Percentiles rank a stretch among this genome's conserved stretches.
These are phyloP conservation scores for Gyromitra esculenta DNA, from an alignment of 2,329 filamentous ascomycete genomes.

Conservation along the genomic window DNA sequence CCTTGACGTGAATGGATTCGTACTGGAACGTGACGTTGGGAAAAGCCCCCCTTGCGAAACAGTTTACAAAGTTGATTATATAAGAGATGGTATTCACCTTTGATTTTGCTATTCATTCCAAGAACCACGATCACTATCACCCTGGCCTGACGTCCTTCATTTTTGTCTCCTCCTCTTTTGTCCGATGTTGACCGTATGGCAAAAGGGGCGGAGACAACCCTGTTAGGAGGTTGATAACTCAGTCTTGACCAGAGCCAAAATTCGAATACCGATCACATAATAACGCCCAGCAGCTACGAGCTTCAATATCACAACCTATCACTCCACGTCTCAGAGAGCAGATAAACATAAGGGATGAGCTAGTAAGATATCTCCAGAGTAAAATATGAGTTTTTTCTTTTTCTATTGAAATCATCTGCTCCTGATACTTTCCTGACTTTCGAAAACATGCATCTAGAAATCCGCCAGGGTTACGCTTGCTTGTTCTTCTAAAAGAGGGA, in stretches of 20 bases:
- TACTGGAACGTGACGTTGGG: slow-evolving; percentile 12
- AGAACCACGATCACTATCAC: neutral
- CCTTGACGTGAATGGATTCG: slow-evolving; percentile 31
- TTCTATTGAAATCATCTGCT: neutral
- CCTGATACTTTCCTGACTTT: neutral
- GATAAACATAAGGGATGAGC: neutral
- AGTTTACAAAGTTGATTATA: slow-evolving; percentile 17
- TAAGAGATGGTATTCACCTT: slow-evolving; percentile 28
- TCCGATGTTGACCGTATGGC: slow-evolving; percentile 44
- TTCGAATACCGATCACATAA: neutral
- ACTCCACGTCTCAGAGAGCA: neutral
- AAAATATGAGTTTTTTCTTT: neutral
- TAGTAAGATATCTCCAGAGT: neutral
- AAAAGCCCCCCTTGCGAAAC: slow-evolving; percentile 13
- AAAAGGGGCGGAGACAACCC: slow-evolving; percentile 49
- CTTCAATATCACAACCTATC: neutral
- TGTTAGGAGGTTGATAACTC: slow-evolving; percentile 40
- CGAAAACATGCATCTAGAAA: neutral
- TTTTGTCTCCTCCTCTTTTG: slow-evolving; percentile 54
- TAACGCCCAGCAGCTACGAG: neutral
- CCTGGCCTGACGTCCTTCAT: slow-evolving; percentile 41
- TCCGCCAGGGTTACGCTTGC: neutral
- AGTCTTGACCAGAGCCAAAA: slow-evolving; percentile 3
- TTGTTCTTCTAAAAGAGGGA: neutral
- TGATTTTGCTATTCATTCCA: slow-evolving; percentile 18